Evolutionary conservation across 148 eudicot species (phyloP).

Genomic region (Diospyros kaki): DNA sequence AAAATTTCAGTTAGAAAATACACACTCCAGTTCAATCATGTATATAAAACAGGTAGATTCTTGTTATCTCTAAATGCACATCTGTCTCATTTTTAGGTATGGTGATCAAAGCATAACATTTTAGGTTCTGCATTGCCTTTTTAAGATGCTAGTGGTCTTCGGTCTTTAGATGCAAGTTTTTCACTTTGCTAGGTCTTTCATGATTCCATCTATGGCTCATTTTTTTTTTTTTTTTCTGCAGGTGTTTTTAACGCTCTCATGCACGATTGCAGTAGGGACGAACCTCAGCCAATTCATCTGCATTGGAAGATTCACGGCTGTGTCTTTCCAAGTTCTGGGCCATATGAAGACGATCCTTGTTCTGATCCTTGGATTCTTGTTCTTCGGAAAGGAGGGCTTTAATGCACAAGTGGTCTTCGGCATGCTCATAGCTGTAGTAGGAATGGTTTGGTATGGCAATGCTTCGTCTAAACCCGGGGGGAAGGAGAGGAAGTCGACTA

Average conservation of each 20-base stretch:
- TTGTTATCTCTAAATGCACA: no score
- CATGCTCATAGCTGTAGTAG: slow-evolving; percentile 45
- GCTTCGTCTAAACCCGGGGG: slow-evolving; percentile 57
- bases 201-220: no score
- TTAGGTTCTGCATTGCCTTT: no score
- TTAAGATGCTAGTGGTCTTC: no score
- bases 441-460: slow-evolving; percentile 53
- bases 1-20: no score
- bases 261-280: slow-evolving; percentile 50
- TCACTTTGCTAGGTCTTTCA: no score
- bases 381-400: slow-evolving; percentile 55
- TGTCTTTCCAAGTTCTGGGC: slow-evolving; percentile 56
- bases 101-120: no score
- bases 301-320: slow-evolving; percentile 59
- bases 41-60: no score
- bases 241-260: slow-evolving; percentile 44
- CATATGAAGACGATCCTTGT: slow-evolving; percentile 59
- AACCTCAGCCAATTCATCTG: slow-evolving; percentile 61
- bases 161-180: no score
- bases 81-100: no score
- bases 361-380: slow-evolving; percentile 41
- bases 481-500: slow-evolving; percentile 19
- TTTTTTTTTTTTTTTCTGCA: slow-evolving; percentile 14
- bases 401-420: slow-evolving; percentile 43
- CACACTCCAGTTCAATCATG: no score